Evolutionary conservation across 2,329 filamentous ascomycete species (phyloP).

Genomic region (Venturia effusa): DNA sequence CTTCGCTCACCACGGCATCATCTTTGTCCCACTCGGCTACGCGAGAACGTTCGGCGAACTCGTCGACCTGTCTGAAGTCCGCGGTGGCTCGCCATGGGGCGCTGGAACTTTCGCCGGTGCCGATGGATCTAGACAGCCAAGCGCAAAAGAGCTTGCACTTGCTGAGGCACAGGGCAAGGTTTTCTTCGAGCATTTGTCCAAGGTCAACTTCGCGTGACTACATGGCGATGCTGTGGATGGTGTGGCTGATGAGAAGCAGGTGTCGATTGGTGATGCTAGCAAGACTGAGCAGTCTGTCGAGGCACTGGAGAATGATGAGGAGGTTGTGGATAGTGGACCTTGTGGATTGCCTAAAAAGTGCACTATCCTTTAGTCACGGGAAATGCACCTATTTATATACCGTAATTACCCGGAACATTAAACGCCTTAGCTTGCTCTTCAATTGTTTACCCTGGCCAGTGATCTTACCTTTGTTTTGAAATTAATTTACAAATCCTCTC

Average conservation of each 20-base stretch:
- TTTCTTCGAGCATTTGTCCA: conserved; percentile 70
- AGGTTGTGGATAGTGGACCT: conserved; percentile 50
- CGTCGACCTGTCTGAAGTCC: conserved; percentile 63
- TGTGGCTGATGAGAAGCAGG: conserved; percentile 16
- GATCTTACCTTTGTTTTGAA: too few relatives aligned
- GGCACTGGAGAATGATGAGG: conserved; percentile 26
- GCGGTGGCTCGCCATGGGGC: conserved; percentile 85
- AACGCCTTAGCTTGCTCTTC: too few relatives aligned
- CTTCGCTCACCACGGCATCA: conserved; percentile 83
- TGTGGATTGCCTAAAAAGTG: conserved; percentile 73
- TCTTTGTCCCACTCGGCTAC: conserved; percentile 94
- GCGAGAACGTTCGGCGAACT: conserved; percentile 63
- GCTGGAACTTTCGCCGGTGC: conserved; percentile 73
- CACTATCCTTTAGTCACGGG: conserved; percentile 42
- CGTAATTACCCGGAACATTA: background rate
- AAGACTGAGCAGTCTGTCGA: conserved; percentile 17
- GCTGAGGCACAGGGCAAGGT: conserved; percentile 73
- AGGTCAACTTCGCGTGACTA: conserved; percentile 30
- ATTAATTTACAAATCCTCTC: too few relatives aligned
- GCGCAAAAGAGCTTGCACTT: conserved; percentile 62
- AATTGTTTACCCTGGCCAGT: too few relatives aligned
- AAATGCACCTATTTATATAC: background rate
- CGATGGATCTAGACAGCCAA: conserved; percentile 79
- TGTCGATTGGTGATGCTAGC: conserved; percentile 8
- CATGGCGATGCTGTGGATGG: conserved; percentile 12